Conservation (phyloP, 1,284 basidiomycete genomes). For the Fistulinella cinereoalba region DNA sequence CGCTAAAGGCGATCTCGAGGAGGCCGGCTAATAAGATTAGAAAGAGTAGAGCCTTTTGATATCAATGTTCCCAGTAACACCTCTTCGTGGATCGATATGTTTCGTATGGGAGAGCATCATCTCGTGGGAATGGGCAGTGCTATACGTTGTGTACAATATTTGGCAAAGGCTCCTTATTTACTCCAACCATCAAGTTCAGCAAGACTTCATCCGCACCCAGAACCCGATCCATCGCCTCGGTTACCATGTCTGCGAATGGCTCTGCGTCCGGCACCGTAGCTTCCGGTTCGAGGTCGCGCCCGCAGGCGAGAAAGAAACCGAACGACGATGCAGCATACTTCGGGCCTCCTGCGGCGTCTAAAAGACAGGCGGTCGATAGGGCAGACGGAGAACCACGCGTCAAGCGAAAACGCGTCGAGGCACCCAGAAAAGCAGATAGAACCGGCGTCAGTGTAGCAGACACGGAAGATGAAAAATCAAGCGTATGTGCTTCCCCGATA, state of each 20-base stretch:
- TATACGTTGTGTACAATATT: no score
- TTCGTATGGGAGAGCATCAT: background rate
- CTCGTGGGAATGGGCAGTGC: slow-evolving; percentile 26
- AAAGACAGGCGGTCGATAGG: slow-evolving; percentile 58
- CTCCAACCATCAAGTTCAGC: slow-evolving; percentile 4
- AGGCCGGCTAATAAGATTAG: background rate
- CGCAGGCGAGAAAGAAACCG: slow-evolving; percentile 54
- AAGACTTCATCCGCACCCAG: background rate
- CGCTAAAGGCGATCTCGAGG: slow-evolving; percentile 11
- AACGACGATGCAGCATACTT: slow-evolving; percentile 66
- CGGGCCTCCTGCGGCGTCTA: slow-evolving; percentile 49
- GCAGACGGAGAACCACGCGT: slow-evolving; percentile 63
- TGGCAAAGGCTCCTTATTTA: background rate
- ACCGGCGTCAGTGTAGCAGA: slow-evolving; percentile 12
- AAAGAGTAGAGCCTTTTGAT: slow-evolving; percentile 2
- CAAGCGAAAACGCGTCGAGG: slow-evolving; percentile 67
- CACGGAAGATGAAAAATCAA: slow-evolving; percentile 38
- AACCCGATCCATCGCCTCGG: background rate
- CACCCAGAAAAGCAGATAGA: slow-evolving; percentile 27
- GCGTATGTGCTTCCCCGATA: slow-evolving; percentile 35
- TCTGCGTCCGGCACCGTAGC: slow-evolving; percentile 29
- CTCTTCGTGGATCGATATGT: slow-evolving; percentile 1
- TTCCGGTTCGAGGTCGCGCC: slow-evolving; percentile 53
- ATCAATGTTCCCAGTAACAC: background rate
- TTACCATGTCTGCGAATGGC: slow-evolving; percentile 38